Evolutionary conservation across 2,329 filamentous ascomycete species (phyloP), one percentile per base, ranked within the genome.

Genomic region (Pyricularia grisea): DNA sequence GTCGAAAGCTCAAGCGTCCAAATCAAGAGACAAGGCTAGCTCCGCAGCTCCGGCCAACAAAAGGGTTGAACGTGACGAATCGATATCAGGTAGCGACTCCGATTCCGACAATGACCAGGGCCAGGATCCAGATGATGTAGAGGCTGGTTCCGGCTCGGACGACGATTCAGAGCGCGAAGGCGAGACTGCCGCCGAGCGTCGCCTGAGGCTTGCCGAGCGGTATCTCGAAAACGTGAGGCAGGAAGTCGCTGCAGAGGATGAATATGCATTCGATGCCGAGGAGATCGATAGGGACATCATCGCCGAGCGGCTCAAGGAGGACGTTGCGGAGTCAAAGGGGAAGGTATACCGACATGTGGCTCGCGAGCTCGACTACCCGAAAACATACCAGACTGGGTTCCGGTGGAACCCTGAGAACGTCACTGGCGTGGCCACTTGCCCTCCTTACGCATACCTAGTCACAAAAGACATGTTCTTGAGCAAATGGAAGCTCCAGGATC

Each of bases 271-370:
- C 76, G 93, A 99, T 79, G 95, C 95, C 9, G 93, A 90, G 74
- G 92, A 98, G 68, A 92, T 99, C 70, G 95, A 98, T 80, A 86
- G 91, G 70, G 95, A 99, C 76, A 82, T 97, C 74, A 94, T 99
- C 74, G 93, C 94, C 61, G 92, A 97, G 78, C 85, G 94, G 74
- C 82, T 99, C 74, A 89, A 94, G 79, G 93, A 97, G 80, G 95
- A 98, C 77, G 92, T 95, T 63, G 90, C 95, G 68, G 95, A 97
- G 80, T 88, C 88, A 69, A 97, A 97, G 81, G 95, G 95, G 70
- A 90, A 91, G 74, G 86, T 97, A 67, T 98, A 97, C 81, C 87
- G 93, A 67, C 87, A 88, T 77, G 87, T 99, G 73, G 91, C 92
- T 50, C 82, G 86, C 27, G 86, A 92, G 73, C 84, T 97, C 72